phyloP scores from a whole-genome alignment of 495 filamentous ascomycete species.

The Penicillium diatomitis region DNA sequence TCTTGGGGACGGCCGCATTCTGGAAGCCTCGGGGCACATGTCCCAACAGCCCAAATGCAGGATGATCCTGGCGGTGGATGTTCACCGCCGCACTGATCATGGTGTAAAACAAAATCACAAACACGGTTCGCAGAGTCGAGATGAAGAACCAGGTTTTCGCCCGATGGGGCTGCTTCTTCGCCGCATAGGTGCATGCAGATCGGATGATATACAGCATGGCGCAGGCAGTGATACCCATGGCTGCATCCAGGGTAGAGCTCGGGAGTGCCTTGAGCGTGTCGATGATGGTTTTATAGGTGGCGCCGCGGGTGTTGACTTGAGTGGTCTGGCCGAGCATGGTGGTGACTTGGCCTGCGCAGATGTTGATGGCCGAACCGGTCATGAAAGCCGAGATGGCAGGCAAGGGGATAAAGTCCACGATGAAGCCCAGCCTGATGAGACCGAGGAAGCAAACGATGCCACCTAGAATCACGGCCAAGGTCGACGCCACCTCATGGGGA shows the following conservation, averaged over 20 bases:
- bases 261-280: constrained; percentile 73
- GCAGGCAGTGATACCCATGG: constrained; percentile 81
- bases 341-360: constrained; percentile 79
- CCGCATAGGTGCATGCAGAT: constrained; percentile 52
- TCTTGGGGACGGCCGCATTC: constrained; percentile 63
- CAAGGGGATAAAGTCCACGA: constrained; percentile 92
- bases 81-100: constrained; percentile 86
- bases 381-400: constrained; percentile 93
- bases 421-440: constrained; percentile 71
- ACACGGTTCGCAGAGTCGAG: constrained; percentile 79
- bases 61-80: constrained; percentile 38
- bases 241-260: constrained; percentile 63
- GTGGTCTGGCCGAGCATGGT: constrained; percentile 74
- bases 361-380: constrained; percentile 93
- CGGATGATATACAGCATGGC: constrained; percentile 78
- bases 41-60: constrained; percentile 58
- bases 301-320: constrained; percentile 58
- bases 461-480: constrained; percentile 72
- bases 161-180: constrained; percentile 58
- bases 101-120: constrained; percentile 89
- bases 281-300: constrained; percentile 82
- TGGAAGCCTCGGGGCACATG: constrained; percentile 78
- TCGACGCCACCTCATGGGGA: constrained; percentile 60
- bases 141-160: constrained; percentile 80
- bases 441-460: constrained; percentile 77